Evolutionary conservation across 1,284 basidiomycete genomes (phyloP), one percentile per base, ranked within the genome.

Genomic region (Tilletia horrida): DNA sequence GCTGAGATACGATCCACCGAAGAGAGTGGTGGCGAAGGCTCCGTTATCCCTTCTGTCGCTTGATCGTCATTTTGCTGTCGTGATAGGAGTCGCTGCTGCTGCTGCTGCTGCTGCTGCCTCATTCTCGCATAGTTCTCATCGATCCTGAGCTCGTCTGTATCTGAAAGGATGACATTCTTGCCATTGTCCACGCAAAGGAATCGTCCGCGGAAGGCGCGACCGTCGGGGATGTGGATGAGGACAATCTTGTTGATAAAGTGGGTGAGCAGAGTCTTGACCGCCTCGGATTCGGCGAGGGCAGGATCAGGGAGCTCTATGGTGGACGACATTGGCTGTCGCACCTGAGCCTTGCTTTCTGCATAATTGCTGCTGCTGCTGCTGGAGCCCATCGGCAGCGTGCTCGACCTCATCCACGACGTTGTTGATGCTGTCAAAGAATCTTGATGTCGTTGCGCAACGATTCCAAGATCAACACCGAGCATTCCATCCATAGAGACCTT

Each of bases 141-240:
- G 27, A 59, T 18, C 18, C 55, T 25, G 27, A 61, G 52, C 64
- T 76, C 75, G 52, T 72, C 69, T 9, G 75, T 69, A 47, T 71
- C 68, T 31, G 57, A 57, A 2, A 77, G 69, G 48, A 77, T 76
- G 65, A 75, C 70, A 66, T 77, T 77, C 45, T 43, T 48, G 42
- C 67, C 73, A 1, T 67, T 69, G 44, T 77, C 76, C 61, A 75
- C 68, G 64, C 76, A 77, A 29, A 76, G 48, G 43, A 77, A 76
- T 2, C 67, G 69, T n/a, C 76, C 76, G 62, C 73, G 42, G 48
- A 77, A 77, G 0, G 71, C 67, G 8, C 76, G 70, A n/a, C 76
- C 76, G 63, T 77, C 76, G 0, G 69, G 66, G 27, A 76, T 73
- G 67, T 73, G 73, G 9, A 76, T 67, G 48, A 73, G 47, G 61